Evolutionary conservation across 768 basidiomycete species (phyloP).

Genomic region (Suillus alpinus): DNA sequence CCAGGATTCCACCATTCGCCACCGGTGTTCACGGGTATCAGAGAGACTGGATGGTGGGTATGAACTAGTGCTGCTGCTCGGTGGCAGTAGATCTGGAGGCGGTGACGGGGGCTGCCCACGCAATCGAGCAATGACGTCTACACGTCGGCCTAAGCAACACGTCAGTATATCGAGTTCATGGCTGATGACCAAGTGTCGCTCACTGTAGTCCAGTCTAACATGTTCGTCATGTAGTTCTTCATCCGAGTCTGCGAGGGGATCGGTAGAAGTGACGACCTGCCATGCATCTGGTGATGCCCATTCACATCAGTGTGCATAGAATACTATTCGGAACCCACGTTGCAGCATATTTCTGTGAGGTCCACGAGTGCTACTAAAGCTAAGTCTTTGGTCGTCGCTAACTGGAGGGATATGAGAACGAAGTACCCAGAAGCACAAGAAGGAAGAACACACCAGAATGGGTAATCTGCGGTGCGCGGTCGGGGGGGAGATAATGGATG

Average conservation of each 20-base stretch:
- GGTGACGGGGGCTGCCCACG: slow-evolving; percentile 50
- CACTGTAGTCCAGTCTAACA: slow-evolving; percentile 63
- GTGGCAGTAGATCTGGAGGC: slow-evolving; percentile 26
- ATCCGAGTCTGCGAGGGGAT: slow-evolving; percentile 72
- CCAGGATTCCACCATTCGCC: slow-evolving; percentile 39
- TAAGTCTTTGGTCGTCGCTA: slow-evolving; percentile 17
- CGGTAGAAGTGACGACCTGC: slow-evolving; percentile 58
- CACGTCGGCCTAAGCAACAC: slow-evolving; percentile 41
- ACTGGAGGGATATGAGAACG: neutral
- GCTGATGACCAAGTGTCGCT: slow-evolving; percentile 21
- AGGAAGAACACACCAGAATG: slow-evolving; percentile 21
- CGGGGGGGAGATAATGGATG: slow-evolving; percentile 32
- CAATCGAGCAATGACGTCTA: slow-evolving; percentile 51
- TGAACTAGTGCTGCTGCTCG: neutral
- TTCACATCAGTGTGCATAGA: neutral
- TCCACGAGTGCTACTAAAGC: slow-evolving; percentile 13
- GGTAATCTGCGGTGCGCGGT: slow-evolving; percentile 16
- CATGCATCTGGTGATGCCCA: slow-evolving; percentile 57
- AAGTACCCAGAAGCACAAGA: neutral
- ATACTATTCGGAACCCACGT: slow-evolving; percentile 30
- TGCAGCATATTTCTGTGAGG: slow-evolving; percentile 44
- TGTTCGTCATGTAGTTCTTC: slow-evolving; percentile 67
- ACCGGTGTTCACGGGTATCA: slow-evolving; percentile 31
- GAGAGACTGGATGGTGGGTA: slow-evolving; percentile 7
- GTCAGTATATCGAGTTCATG: neutral